Base-by-base conservation (phyloP, 2,329 filamentous ascomycete species). In the Lasiodiplodia sp. region DNA sequence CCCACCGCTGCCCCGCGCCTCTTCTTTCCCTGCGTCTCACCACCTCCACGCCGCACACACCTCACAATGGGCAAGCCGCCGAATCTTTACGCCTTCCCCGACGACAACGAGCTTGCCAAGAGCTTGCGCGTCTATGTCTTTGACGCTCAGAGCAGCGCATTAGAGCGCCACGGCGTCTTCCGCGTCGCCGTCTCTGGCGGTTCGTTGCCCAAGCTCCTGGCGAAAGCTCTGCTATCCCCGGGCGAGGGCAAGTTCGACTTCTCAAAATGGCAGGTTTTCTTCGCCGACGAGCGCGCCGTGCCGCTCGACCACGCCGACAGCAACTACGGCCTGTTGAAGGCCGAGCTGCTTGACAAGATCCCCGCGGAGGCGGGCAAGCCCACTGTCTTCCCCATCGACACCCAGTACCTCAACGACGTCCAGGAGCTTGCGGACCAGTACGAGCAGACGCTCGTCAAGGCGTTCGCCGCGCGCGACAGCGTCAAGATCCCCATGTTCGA, bases 401-500 rank as follows among this genome's bases (percentile, higher is more conserved):
- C 85, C 70, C 80, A 84, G 69, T 83, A 88, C 72, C 81, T 93
- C 63, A 86, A 92, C 75, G 93, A 98, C 80, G 87, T 91, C 53
- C 94, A 97, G 81, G 94, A 98, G 81, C 87, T 97, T 72, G 96
- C 96, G 66, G 95, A 98, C 80, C 87, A 91, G 78, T 99, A 99
- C 84, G 94, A 98, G 84, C 90, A 97, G 82, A 86, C 87, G 12
- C 88, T 99, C 57, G 94, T 97, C 75, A 86, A 84, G 71, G 91
- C 90, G 73, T 99, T 99, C 77, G 96, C 96, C 18, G 91, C 91
- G 72, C 91, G 95, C 78, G 96, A 99, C 83, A 96, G 92, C 72
- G 95, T 99, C 79, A 94, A 93, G 81, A 86, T 97, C 56, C 96
- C 96, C 73, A 92, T 97, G 77, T 99, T 98, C 80, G 96, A 99